Percentiles rank a stretch among this genome's conserved stretches.
Conservation (phyloP, 2,329 filamentous ascomycete species). For the Cytospora piceae region DNA sequence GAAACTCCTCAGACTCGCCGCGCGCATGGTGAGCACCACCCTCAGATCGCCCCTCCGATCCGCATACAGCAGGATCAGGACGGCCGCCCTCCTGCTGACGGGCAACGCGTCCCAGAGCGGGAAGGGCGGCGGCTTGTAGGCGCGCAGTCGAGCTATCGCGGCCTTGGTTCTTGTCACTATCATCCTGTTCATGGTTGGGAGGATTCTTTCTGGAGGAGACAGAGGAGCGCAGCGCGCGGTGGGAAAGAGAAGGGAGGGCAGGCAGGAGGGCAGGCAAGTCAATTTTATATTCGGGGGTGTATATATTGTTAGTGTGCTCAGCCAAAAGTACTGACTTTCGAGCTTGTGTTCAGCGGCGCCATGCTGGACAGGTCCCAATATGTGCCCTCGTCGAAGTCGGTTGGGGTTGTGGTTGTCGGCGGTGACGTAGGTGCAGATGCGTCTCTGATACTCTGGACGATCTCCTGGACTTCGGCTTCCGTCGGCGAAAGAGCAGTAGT, state of each 20-base stretch:
- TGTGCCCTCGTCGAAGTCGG: conserved; percentile 44
- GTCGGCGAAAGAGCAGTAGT: conserved; percentile 10
- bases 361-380: conserved; percentile 64
- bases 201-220: no score
- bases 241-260: not conserved
- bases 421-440: conserved; percentile 26
- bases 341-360: conserved; percentile 58
- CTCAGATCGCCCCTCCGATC: conserved; percentile 79
- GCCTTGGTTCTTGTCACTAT: conserved; percentile 49
- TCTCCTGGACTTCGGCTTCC: conserved; percentile 30
- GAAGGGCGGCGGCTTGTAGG: conserved; percentile 64
- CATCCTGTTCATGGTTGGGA: conserved; percentile 30
- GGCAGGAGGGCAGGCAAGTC: not conserved
- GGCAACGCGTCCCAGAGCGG: conserved; percentile 65
- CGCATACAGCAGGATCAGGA: conserved; percentile 85
- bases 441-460: conserved; percentile 34
- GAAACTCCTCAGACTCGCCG: conserved; percentile 65
- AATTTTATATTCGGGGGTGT: not conserved
- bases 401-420: conserved; percentile 14
- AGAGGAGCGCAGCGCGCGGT: conserved; percentile 9
- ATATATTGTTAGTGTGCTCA: conserved; percentile 1
- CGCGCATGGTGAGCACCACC: conserved; percentile 71
- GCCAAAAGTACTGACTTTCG: conserved; percentile 51
- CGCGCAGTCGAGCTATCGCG: conserved; percentile 62
- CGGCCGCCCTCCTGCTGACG: conserved; percentile 74